These are phyloP conservation scores for Tricholoma terreum DNA, from an alignment of 768 basidiomycete genomes.

Conservation along the genomic window DNA sequence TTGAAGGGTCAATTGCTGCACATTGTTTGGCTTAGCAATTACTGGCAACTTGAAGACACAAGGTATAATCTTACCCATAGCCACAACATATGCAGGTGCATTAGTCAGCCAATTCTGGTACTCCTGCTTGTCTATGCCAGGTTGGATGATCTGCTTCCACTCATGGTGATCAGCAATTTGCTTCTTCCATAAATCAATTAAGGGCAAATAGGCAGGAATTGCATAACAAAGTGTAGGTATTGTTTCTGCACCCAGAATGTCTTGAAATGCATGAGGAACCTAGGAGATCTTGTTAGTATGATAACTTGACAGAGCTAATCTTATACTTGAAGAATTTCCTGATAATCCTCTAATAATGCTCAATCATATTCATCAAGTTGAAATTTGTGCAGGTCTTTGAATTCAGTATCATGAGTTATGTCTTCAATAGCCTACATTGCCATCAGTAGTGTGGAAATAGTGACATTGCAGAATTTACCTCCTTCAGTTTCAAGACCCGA, in stretches of 20 bases:
- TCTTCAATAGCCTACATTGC: slow-evolving; percentile 22
- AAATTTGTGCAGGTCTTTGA: slow-evolving; percentile 23
- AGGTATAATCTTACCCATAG: slow-evolving; percentile 14
- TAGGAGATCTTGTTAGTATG: slow-evolving; percentile 3
- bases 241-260: slow-evolving; percentile 17
- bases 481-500: slow-evolving; percentile 19
- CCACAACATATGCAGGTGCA: slow-evolving; percentile 12
- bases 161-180: slow-evolving; percentile 7
- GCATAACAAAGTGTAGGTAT: slow-evolving; percentile 21
- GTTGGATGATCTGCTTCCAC: slow-evolving; percentile 10
- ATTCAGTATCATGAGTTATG: slow-evolving; percentile 18
- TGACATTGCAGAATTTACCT: slow-evolving; percentile 13
- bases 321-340: slow-evolving; percentile 16
- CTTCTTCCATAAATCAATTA: slow-evolving; percentile 13
- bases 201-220: slow-evolving; percentile 16
- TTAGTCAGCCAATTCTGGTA: slow-evolving; percentile 10
- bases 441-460: neutral
- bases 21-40: neutral
- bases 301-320: neutral
- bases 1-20: slow-evolving; percentile 11
- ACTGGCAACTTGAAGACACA: neutral
- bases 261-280: slow-evolving; percentile 25
- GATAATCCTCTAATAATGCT: slow-evolving; percentile 18
- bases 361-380: slow-evolving; percentile 20
- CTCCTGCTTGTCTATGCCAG: slow-evolving; percentile 16